Conservation (phyloP, 495 filamentous ascomycete species). For the Penicillium antarcticum region DNA sequence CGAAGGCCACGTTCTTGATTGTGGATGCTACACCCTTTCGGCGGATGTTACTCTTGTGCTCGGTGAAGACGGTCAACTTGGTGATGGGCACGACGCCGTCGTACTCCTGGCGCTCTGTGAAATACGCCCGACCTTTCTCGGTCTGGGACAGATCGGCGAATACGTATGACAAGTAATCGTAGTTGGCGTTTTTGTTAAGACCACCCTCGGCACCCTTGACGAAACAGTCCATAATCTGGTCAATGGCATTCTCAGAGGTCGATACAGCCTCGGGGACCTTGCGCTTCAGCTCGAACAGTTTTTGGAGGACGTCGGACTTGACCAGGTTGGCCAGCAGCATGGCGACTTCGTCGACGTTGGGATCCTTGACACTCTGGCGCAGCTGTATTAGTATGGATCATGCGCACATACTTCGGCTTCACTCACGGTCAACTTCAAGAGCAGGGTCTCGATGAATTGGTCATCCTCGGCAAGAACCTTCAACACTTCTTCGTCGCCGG, state of each 20-base stretch:
- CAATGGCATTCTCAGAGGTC: constrained; percentile 65
- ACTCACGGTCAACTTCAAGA: constrained; percentile 74
- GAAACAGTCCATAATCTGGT: constrained; percentile 93
- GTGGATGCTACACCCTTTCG: constrained; percentile 87
- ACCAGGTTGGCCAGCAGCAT: constrained; percentile 93
- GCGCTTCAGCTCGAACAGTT: constrained; percentile 62
- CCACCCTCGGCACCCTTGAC: constrained; percentile 79
- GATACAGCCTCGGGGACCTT: constrained; percentile 60
- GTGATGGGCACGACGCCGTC: constrained; percentile 77
- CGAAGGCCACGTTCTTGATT: constrained; percentile 82
- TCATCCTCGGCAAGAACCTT: constrained; percentile 73
- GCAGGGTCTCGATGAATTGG: constrained; percentile 69
- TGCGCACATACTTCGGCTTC: background rate
- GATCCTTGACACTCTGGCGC: constrained; percentile 55
- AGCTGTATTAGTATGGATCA: constrained; percentile 3
- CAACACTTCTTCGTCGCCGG: constrained; percentile 70
- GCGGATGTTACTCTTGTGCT: constrained; percentile 74
- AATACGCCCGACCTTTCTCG: constrained; percentile 69
- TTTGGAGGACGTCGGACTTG: constrained; percentile 70
- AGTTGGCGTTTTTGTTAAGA: constrained; percentile 84
- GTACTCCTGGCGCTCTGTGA: constrained; percentile 68
- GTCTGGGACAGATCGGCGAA: constrained; percentile 90
- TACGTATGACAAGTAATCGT: constrained; percentile 87
- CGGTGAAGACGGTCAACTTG: constrained; percentile 89
- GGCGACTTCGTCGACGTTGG: constrained; percentile 77